Conservation (phyloP, 805 yeast species). For the Ogataea nitratoaversa region DNA sequence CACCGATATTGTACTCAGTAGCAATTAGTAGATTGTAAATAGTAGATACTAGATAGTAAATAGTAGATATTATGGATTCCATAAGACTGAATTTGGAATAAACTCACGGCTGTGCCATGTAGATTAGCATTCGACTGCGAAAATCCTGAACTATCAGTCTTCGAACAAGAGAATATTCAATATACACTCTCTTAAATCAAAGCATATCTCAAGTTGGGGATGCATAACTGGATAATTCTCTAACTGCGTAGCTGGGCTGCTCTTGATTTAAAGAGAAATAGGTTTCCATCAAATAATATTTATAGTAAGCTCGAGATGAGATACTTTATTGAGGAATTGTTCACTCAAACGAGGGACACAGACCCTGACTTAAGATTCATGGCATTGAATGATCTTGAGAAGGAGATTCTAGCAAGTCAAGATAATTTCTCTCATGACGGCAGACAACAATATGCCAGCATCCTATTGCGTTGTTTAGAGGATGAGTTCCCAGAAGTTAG, state of each 20-base stretch:
- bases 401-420: slow-evolving; percentile 31
- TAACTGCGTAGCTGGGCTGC: too few species aligned
- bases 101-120: neutral
- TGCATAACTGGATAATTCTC: too few species aligned
- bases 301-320: too few species aligned
- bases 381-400: slow-evolving; percentile 74
- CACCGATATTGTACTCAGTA: too few species aligned
- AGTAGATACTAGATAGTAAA: too few species aligned
- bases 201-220: too few species aligned
- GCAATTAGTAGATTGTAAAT: too few species aligned
- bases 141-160: neutral
- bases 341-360: slow-evolving; percentile 52
- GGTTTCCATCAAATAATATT: too few species aligned
- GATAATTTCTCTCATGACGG: slow-evolving; percentile 36
- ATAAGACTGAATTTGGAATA: neutral
- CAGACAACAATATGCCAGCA: slow-evolving; percentile 27
- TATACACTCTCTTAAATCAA: too few species aligned
- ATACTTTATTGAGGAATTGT: slow-evolving; percentile 25
- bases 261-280: too few species aligned
- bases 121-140: neutral
- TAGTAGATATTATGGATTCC: neutral
- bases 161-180: neutral
- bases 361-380: slow-evolving; percentile 83
- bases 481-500: slow-evolving; percentile 73
- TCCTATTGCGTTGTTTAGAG: slow-evolving; percentile 33